phyloP scores from a whole-genome alignment of 495 filamentous ascomycete genomes.

The Parathielavia hyrcaniae region DNA sequence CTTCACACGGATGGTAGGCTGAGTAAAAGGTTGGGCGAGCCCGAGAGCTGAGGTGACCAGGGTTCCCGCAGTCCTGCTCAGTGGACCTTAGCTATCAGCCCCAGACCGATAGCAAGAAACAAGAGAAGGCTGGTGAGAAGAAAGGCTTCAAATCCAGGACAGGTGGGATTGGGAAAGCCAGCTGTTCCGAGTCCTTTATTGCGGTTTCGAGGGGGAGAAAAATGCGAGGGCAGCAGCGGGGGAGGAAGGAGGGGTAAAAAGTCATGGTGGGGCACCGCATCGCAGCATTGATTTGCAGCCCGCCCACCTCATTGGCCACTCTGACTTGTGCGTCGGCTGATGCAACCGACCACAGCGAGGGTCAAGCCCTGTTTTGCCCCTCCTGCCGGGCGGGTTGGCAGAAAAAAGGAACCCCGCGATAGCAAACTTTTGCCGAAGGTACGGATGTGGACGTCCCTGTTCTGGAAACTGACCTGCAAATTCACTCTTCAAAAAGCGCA shows the following conservation, averaged over 20 bases:
- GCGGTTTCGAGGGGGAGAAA: conserved; percentile 25
- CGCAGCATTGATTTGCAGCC: conserved; percentile 19
- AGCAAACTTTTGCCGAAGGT: neutral
- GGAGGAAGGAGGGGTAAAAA: conserved; percentile 29
- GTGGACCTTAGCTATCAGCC: conserved; percentile 28
- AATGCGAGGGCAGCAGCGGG: conserved; percentile 23
- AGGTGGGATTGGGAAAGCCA: conserved; percentile 19
- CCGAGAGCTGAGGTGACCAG: conserved; percentile 22
- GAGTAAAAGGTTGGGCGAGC: conserved; percentile 13
- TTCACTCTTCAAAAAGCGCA: neutral
- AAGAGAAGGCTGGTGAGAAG: conserved; percentile 14
- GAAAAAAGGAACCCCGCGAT: conserved; percentile 15
- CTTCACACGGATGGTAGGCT: conserved; percentile 19
- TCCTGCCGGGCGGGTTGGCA: conserved; percentile 18
- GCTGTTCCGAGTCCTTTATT: conserved; percentile 29
- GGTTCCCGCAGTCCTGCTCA: conserved; percentile 23
- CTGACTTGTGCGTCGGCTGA: conserved; percentile 29
- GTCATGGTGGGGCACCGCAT: conserved; percentile 27
- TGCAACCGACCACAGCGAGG: conserved; percentile 27
- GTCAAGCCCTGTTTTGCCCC: conserved; percentile 38
- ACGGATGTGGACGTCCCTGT: neutral
- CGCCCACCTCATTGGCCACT: conserved; percentile 27
- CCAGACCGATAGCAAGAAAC: conserved; percentile 27
- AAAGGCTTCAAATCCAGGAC: conserved; percentile 21
- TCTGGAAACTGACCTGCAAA: neutral